Base-by-base conservation (phyloP, 2,329 filamentous ascomycete genomes). In the Penicillium sp. region DNA sequence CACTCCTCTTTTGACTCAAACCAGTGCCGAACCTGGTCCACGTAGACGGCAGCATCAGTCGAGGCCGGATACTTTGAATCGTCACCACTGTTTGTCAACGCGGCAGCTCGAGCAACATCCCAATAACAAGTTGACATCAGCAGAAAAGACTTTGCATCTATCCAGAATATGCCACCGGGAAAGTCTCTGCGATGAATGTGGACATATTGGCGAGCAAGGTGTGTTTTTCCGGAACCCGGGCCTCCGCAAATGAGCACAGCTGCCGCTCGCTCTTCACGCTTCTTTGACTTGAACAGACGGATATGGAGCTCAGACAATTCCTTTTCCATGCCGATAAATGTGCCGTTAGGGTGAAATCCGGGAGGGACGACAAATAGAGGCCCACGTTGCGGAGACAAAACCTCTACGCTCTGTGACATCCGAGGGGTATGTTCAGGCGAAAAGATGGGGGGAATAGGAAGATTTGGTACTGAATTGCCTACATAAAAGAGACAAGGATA, bases 81-180 rank as follows among this genome's bases (percentile, higher is more conserved):
- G 20, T 74, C 68, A 9, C 71, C 70, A 35, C 68, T 70, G 40
- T 79, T 78, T 21, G 75, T 76, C 21, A 84, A 65, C 0, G 77
- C 79, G 16, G 80, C 80, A 14, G 79, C 80, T 65, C 81, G 81
- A 1, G 83, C 85, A 60, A 89, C 86, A 49, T 85, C 81, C 81
- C 83, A 86, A 65, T 82, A 89, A 30, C 83, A 83, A 48, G 83
- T 81, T 52, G 81, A 80, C 33, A 84, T 76, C 50, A 86, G 83
- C 52, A 82, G 74, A 3, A 76, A 66, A 1, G 81, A 83, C 61
- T 84, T 86, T 8, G 84, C 83, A 49, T 84, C 80, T 16, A 89
- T 79, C 87, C 87, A 90, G 67, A 87, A 90, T 45, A 88, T 78
- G 1, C 87, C 87, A 1, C 85, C 85, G 0, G 82, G 80, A 62